phyloP scores from a whole-genome alignment of 345 rosid genomes.

The Eucalyptus cloeziana region DNA sequence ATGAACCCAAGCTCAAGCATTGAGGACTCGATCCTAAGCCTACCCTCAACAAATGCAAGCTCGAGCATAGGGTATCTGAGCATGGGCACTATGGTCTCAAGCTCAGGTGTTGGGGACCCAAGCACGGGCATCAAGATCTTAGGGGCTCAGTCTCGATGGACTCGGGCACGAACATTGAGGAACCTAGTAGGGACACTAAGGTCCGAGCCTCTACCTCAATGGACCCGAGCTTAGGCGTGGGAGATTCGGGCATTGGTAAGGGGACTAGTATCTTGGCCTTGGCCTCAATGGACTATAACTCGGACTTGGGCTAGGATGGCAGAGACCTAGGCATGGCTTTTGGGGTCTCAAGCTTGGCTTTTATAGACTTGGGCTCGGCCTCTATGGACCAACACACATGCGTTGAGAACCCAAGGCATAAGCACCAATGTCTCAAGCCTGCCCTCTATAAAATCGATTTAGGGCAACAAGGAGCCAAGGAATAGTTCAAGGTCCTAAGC shows the following conservation, averaged over 20 bases:
- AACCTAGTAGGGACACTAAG: not conserved
- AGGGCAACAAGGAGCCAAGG: no score
- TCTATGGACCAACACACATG: no score
- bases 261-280: no score
- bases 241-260: not conserved
- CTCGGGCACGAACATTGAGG: accelerated
- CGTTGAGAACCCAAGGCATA: no score
- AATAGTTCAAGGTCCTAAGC: no score
- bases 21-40: not conserved
- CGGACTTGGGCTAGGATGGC: no score
- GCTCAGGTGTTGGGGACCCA: not conserved
- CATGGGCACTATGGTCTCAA: not conserved
- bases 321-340: no score
- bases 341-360: no score
- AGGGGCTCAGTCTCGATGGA: not conserved
- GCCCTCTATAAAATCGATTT: no score
- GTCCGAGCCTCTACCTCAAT: not conserved
- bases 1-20: not conserved
- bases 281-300: no score
- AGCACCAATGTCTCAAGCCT: no score
- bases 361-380: no score
- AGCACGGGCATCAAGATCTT: not conserved
- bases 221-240: not conserved
- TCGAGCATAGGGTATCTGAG: not conserved
- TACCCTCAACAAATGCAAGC: not conserved